A percentile compares a stretch with the other conserved stretches of the same genome.
These are phyloP conservation scores for Pythium guiyangense DNA, from an alignment of 352 stramenopile species.

Conservation along the genomic window DNA sequence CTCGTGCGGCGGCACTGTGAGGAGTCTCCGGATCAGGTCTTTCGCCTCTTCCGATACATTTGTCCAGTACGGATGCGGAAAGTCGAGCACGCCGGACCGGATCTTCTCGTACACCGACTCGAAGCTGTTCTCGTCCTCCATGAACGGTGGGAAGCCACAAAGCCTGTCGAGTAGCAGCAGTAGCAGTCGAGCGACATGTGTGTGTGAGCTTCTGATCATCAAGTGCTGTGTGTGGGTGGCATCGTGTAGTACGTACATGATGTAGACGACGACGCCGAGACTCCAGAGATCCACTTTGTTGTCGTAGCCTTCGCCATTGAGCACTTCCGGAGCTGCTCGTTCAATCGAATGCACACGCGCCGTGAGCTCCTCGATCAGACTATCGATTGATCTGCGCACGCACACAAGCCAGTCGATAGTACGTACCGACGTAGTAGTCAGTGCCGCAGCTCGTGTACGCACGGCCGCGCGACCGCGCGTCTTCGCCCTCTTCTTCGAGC, in stretches of 20 bases:
- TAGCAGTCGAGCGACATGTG: not conserved
- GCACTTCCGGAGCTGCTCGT: conserved; percentile 65
- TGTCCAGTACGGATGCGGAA: conserved; percentile 81
- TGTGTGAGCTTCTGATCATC: not conserved
- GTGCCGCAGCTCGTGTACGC: conserved; percentile 87
- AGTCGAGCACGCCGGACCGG: conserved; percentile 68
- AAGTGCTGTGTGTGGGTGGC: not conserved
- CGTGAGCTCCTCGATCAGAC: not conserved
- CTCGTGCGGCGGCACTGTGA: conserved; percentile 68
- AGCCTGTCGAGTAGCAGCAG: conserved; percentile 48
- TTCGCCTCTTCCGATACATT: conserved; percentile 84
- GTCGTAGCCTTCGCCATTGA: conserved; percentile 84
- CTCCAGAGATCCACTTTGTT: conserved; percentile 87
- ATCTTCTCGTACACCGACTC: conserved; percentile 87
- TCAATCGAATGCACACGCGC: too few relatives aligned
- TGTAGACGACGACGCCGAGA: conserved; percentile 83
- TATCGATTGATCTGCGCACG: too few relatives aligned
- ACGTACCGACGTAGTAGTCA: conserved; percentile 81
- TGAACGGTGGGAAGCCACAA: conserved; percentile 78
- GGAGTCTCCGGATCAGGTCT: conserved; percentile 72
- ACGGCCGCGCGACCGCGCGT: conserved; percentile 53
- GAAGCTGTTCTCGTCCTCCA: conserved; percentile 76
- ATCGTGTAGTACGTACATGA: conserved; percentile 50
- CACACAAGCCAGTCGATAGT: not conserved
- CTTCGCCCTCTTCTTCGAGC: conserved; percentile 74